Evolutionary conservation across 2,329 filamentous ascomycete species (phyloP).

Genomic region (Phoma sp.): DNA sequence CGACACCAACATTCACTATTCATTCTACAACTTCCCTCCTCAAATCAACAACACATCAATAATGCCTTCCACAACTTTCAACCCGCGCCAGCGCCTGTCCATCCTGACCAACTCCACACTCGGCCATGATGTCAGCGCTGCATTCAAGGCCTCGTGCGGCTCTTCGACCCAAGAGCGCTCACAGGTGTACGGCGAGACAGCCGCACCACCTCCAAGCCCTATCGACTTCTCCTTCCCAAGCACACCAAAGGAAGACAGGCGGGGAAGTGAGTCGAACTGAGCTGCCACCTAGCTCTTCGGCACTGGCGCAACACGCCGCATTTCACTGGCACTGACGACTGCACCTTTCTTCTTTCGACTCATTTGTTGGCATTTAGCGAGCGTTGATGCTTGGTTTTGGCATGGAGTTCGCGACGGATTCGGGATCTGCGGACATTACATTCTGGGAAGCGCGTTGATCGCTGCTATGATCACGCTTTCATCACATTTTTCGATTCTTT

Average conservation of each 20-base stretch:
- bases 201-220: constrained; percentile 51
- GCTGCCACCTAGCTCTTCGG: no score
- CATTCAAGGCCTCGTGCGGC: constrained; percentile 47
- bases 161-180: constrained; percentile 32
- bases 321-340: no score
- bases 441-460: neutral
- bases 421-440: no score
- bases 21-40: neutral
- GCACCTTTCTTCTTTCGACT: neutral
- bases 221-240: constrained; percentile 51
- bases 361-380: constrained; percentile 3
- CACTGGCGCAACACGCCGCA: no score
- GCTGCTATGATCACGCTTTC: neutral
- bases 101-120: constrained; percentile 52
- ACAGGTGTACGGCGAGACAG: constrained; percentile 45
- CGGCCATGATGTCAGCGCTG: constrained; percentile 51
- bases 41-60: constrained; percentile 10
- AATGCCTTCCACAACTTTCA: constrained; percentile 42
- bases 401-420: no score
- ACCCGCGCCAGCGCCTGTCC: constrained; percentile 52
- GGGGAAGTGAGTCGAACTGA: constrained; percentile 22
- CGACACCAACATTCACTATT: neutral
- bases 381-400: neutral
- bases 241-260: constrained; percentile 38
- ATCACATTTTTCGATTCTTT: no score